Conservation (phyloP, 208 protist genomes). For the Trypanosoma congolense region DNA sequence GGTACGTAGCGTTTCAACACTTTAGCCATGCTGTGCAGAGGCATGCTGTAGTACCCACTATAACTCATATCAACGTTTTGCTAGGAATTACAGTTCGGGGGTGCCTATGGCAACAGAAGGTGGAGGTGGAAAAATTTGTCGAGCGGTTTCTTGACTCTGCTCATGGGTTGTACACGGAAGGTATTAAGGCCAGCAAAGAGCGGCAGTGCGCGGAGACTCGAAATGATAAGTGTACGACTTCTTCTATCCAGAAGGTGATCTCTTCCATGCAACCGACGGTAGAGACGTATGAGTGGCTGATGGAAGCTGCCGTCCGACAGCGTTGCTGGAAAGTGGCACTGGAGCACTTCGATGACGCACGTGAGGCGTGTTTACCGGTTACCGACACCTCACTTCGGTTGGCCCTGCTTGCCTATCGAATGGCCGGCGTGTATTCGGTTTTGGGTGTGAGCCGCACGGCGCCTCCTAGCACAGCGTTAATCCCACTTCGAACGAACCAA, state of each 20-base stretch:
- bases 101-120: constrained; percentile 36
- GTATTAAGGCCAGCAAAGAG: constrained; percentile 6
- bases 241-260: background rate
- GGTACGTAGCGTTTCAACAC: constrained; percentile 41
- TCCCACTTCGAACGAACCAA: constrained; percentile 35
- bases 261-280: constrained; percentile 37
- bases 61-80: constrained; percentile 71
- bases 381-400: constrained; percentile 37
- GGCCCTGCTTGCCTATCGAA: constrained; percentile 34
- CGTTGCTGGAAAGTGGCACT: constrained; percentile 44
- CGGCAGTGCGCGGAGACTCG: background rate
- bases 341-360: constrained; percentile 43
- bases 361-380: constrained; percentile 24
- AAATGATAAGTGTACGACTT: background rate
- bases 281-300: constrained; percentile 67
- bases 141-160: constrained; percentile 34
- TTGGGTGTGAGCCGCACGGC: background rate
- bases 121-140: constrained; percentile 52
- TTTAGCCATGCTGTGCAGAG: constrained; percentile 51
- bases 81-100: constrained; percentile 50
- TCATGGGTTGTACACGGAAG: constrained; percentile 23
- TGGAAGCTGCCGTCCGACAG: constrained; percentile 40
- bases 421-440: constrained; percentile 14
- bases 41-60: constrained; percentile 49
- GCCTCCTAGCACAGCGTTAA: background rate